Evolutionary conservation across 345 rosid genomes (phyloP).

Genomic region (Gossypium herbaceum): DNA sequence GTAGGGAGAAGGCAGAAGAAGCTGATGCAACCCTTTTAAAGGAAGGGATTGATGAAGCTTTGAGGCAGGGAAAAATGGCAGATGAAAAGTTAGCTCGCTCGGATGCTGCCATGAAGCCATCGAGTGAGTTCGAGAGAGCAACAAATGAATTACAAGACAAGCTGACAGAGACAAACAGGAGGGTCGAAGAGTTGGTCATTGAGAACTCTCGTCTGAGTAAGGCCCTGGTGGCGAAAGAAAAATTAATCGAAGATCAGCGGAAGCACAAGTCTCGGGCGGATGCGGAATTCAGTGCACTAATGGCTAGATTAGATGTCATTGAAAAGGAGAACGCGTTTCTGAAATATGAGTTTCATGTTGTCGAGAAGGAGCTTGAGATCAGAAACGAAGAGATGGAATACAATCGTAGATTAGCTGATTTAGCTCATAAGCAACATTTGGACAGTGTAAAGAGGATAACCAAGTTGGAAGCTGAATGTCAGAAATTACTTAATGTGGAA

Average conservation of each 20-base stretch:
- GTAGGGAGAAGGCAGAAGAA: constrained; percentile 37
- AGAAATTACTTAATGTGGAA: constrained; percentile 59
- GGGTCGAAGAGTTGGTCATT: constrained; percentile 40
- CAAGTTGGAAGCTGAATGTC: constrained; percentile 79
- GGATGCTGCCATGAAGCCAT: constrained; percentile 39
- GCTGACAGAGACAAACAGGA: constrained; percentile 44
- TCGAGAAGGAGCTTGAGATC: constrained; percentile 76
- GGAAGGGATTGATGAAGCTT: constrained; percentile 41
- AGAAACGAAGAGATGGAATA: constrained; percentile 79
- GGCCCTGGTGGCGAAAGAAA: constrained; percentile 57
- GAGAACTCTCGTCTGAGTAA: constrained; percentile 63
- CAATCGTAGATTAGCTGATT: constrained; percentile 54
- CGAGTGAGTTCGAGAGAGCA: constrained; percentile 35
- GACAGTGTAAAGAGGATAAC: constrained; percentile 56
- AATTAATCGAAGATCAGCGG: constrained; percentile 46
- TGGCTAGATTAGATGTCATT: constrained; percentile 54
- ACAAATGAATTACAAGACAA: constrained; percentile 38
- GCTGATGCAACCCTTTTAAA: constrained; percentile 32
- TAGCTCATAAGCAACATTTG: constrained; percentile 59
- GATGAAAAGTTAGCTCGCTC: constrained; percentile 34
- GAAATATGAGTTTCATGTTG: constrained; percentile 71
- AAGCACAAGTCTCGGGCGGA: constrained; percentile 43
- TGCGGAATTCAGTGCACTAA: constrained; percentile 60
- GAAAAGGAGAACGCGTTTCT: constrained; percentile 88
- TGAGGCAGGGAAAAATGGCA: constrained; percentile 26